Evolutionary conservation across 495 filamentous ascomycete species (phyloP), one percentile per base, ranked within the genome.

Genomic region (Penicillium waksmanii): DNA sequence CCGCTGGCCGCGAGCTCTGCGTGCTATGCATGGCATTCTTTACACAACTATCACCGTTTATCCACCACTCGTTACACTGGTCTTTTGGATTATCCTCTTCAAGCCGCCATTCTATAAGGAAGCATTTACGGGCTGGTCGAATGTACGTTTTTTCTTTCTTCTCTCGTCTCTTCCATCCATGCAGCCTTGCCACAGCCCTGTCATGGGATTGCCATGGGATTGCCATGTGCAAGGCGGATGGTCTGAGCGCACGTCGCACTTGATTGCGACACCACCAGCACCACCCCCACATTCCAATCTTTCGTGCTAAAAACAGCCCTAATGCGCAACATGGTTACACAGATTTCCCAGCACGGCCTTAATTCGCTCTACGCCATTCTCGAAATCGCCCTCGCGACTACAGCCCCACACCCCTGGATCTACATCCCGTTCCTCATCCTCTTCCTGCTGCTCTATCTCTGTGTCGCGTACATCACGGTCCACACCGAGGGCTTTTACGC

Each of bases 331-430:
- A 40, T 44, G 12, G 15, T 44, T 44, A 9, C 42, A 44, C 53
- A 85, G 82, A 76, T 91, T 66, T 90, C 88, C 54, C 80, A 87
- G 67, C 92, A 96, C 71, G 82, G 73, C 40, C 74, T 96, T 18
- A 95, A 95, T 77, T 82, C 80, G 51, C 58, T 82, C 35, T 93
- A 87, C 68, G 89, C 87, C 2, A 65, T 90, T 19, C 77, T 91
- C 61, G 92, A 96, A 75, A 81, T 94, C 62, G 11, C 88, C 42
- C 61, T 95, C 25, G 74, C 90, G 2, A 84, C 86, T 4, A 73
- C 77, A 6, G 80, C 84, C 1, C 80, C 83, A 1, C 86, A 87
- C 27, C 76, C 72, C 2, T 66, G 68, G 47, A 65, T 76, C 60
- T 64, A 62, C 13, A 59, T 77, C 40, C 72, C 74, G 5, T 69